phyloP scores from a whole-genome alignment of 352 stramenopile genomes.

The Phytophthora uliginosa region DNA sequence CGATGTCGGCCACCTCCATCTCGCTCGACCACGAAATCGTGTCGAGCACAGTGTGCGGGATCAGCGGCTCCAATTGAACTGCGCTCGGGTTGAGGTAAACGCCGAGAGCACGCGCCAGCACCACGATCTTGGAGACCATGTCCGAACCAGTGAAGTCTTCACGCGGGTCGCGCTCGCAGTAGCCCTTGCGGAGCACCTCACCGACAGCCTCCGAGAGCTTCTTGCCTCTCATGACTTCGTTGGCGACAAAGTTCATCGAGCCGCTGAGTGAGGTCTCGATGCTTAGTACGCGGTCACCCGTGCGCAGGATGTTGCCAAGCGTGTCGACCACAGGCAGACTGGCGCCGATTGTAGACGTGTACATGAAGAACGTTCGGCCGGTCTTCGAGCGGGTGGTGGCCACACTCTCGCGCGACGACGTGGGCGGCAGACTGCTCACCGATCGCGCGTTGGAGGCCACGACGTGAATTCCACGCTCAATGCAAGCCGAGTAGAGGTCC shows the following conservation, averaged over 20 bases:
- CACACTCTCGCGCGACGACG: conserved; percentile 67
- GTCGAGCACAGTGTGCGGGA: conserved; percentile 55
- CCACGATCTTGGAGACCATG: conserved; percentile 77
- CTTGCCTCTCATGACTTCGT: conserved; percentile 79
- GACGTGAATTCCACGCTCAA: conserved; percentile 78
- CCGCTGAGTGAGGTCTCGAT: conserved; percentile 78
- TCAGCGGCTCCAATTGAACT: conserved; percentile 65
- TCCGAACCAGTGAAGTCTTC: conserved; percentile 75
- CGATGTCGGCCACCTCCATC: conserved; percentile 59
- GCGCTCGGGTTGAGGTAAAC: conserved; percentile 53
- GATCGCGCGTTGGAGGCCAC: conserved; percentile 78
- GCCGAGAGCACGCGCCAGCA: conserved; percentile 72
- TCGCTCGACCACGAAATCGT: conserved; percentile 57
- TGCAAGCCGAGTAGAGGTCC: conserved; percentile 67
- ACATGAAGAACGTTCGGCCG: conserved; percentile 82
- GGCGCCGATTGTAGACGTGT: conserved; percentile 81
- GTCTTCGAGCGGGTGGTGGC: conserved; percentile 45
- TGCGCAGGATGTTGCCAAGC: conserved; percentile 79
- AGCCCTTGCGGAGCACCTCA: conserved; percentile 58
- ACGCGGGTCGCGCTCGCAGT: conserved; percentile 77
- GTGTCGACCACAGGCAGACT: conserved; percentile 82
- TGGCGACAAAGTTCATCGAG: conserved; percentile 80
- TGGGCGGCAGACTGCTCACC: conserved; percentile 59
- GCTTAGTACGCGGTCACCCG: conserved; percentile 66
- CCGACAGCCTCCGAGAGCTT: conserved; percentile 67